Conservation (phyloP, 108 stramenopile genomes). For the Nitzschia inconspicua region DNA sequence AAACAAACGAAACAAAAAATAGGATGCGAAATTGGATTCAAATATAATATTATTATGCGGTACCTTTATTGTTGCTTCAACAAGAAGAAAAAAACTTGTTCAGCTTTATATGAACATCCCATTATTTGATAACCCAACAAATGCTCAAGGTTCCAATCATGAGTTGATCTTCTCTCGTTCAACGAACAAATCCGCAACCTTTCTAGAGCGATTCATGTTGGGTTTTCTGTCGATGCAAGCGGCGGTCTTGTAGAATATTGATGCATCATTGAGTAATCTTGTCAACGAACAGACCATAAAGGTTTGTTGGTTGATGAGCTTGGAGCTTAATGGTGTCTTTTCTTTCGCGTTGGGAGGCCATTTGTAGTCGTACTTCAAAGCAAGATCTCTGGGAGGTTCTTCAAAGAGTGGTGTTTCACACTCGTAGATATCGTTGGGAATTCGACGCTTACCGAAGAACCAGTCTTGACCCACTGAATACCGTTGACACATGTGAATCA, state of each 20-base stretch:
- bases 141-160: background rate
- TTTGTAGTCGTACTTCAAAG: constrained; percentile 9
- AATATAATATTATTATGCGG: no score
- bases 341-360: constrained; percentile 10
- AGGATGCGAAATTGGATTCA: no score
- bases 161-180: background rate
- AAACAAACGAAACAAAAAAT: no score
- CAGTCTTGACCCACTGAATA: constrained; percentile 65
- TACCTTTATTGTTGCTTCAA: no score
- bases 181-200: constrained; percentile 16
- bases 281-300: constrained; percentile 59
- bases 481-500: constrained; percentile 81
- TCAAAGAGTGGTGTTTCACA: constrained; percentile 64
- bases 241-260: constrained; percentile 53
- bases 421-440: constrained; percentile 60
- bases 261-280: constrained; percentile 62
- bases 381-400: constrained; percentile 50
- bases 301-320: constrained; percentile 4
- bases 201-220: constrained; percentile 12
- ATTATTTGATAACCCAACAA: no score
- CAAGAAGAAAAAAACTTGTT: no score
- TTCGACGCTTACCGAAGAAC: constrained; percentile 63
- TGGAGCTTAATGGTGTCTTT: background rate
- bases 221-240: constrained; percentile 13
- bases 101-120: no score